A percentile compares a stretch with the other conserved stretches of the same genome.
These are phyloP conservation scores for Moricandia arvensis DNA, from an alignment of 345 rosid species.

Conservation along the genomic window DNA sequence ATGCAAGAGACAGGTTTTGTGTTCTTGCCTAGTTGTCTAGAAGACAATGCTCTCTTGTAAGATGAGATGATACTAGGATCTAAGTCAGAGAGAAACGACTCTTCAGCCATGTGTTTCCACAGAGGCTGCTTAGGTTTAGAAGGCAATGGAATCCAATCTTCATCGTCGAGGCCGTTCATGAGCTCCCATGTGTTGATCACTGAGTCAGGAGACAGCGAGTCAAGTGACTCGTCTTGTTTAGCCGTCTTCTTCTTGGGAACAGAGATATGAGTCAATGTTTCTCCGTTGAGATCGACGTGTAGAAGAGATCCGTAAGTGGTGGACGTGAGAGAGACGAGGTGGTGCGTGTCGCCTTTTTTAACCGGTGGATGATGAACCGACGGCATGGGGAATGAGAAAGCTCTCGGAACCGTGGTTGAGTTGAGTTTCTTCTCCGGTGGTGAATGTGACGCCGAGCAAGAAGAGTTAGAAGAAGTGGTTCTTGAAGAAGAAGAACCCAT, in stretches of 20 bases:
- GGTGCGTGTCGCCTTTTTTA: conserved; percentile 79
- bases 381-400: conserved; percentile 63
- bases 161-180: conserved; percentile 74
- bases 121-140: conserved; percentile 42
- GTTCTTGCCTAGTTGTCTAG: conserved; percentile 45
- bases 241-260: not conserved
- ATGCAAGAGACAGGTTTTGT: conserved; percentile 1
- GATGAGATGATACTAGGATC: conserved; percentile 61
- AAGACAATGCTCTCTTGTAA: conserved; percentile 62
- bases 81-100: conserved; percentile 56
- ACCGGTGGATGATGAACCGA: conserved; percentile 79
- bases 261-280: conserved; percentile 22
- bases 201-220: conserved; percentile 65
- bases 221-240: conserved; percentile 1
- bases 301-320: conserved; percentile 79
- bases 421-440: conserved; percentile 19
- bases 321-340: conserved; percentile 79
- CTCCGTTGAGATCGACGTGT: conserved; percentile 34
- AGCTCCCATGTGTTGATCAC: conserved; percentile 97
- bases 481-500: conserved; percentile 83
- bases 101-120: conserved; percentile 72
- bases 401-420: conserved; percentile 31
- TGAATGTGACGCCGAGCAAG: conserved; percentile 25
- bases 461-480: conserved; percentile 29
- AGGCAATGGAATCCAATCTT: conserved; percentile 27